A percentile compares a stretch with the other conserved stretches of the same genome.
phyloP scores from a whole-genome alignment of 441 rosid species.

The Erodium moschatum region DNA sequence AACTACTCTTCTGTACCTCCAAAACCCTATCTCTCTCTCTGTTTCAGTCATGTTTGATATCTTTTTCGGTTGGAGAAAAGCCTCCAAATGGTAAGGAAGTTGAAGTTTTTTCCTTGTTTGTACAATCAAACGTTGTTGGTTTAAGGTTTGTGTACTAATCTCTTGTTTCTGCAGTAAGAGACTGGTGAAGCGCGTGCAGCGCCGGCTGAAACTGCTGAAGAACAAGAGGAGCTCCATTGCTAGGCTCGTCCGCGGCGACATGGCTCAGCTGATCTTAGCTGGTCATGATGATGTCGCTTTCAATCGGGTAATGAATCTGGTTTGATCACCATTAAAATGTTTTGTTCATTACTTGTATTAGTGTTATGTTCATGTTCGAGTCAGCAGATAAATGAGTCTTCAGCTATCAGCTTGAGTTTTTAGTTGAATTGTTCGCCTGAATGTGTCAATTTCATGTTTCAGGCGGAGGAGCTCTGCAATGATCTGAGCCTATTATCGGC shows the following conservation, averaged over 20 bases:
- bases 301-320: conserved; percentile 28
- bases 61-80: conserved; percentile 72
- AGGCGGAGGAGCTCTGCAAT: conserved; percentile 53
- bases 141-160: neutral
- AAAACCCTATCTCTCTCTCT: no score
- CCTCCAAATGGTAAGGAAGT: conserved; percentile 50
- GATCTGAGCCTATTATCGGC: conserved; percentile 44
- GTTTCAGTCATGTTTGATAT: conserved; percentile 43
- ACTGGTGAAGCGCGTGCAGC: conserved; percentile 42
- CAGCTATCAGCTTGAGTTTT: no score
- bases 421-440: no score
- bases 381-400: no score
- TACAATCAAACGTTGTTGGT: neutral
- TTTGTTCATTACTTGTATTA: no score
- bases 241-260: conserved; percentile 46
- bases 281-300: conserved; percentile 48
- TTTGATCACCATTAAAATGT: no score
- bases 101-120: neutral
- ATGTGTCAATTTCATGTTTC: conserved; percentile 12
- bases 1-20: neutral
- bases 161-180: conserved; percentile 41
- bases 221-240: conserved; percentile 49
- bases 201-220: conserved; percentile 51
- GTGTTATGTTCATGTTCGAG: no score
- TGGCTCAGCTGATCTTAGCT: conserved; percentile 51